Base-by-base conservation (phyloP, 106 monocot genomes). In the Allium fistulosum region DNA sequence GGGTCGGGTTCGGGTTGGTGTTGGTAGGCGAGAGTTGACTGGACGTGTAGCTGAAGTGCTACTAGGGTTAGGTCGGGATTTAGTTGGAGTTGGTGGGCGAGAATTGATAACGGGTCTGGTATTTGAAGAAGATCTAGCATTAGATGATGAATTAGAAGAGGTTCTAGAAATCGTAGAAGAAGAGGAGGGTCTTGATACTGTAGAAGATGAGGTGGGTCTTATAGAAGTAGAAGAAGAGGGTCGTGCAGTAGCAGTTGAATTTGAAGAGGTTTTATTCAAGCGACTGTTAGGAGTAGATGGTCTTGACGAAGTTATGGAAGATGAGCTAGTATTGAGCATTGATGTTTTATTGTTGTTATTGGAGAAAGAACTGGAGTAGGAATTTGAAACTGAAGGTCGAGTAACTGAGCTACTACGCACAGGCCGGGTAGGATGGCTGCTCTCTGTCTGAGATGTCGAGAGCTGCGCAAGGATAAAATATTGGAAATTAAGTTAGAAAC, bases 221-320 rank as follows among this genome's bases (percentile, higher is more conserved):
- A 90, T 90, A 49, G 99, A 94, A 57, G 76, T 80, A 12, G 53
- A 55, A 37, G 72, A 46, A 17, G 11, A 16, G 6, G 58, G 48
- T 68, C 62, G 14, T 48, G 11, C 10, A 80, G 62, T 60, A 66
- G 73, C 15, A 67, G 8, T 69, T 77, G 72, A 17, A 67, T 79
- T 73, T 48, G 91, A 63, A 48, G 80, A 75, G 9, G 86, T 61
- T 72, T 58, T 27, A 13, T 71, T 58, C 17, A 73, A 71, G 37
- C 37, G 37, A 37, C 37, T 37, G 37, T 37, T 37, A 27, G 96
- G 92, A 46, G 99, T 99, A 49, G 85, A 83, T 56, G 99, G 87
- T 64, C 90, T 82, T 37, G 93, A 94, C 46, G 99, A 94, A 57
- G 76, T 79, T 61, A 87, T 49, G 9, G 92, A 99, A 10, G 77